Base-by-base conservation (phyloP, 1,284 basidiomycete species). In the Puccinia brachypodii region DNA sequence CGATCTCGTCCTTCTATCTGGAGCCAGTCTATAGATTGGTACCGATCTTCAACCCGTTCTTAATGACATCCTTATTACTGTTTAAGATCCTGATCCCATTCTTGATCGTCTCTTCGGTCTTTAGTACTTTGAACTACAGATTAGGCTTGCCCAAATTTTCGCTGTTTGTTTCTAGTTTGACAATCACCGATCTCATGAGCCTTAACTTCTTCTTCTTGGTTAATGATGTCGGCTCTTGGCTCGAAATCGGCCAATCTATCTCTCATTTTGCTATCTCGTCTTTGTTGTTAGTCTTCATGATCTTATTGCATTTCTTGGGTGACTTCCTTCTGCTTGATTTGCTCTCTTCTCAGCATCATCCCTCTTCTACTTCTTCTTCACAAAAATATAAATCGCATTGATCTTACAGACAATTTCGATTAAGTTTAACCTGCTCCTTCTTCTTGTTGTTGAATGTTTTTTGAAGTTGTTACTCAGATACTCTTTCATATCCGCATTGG, bases 21-120 rank as follows among this genome's bases (percentile, higher is more conserved):
- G 93, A 92, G 66, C 94, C 94, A 0, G 94, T 96, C 11, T 96
- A 94, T 85, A 91, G 94, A 3, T 89, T 96, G 16, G 92, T 95
- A 81, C 93, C 94, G 0, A 89, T 94, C 81, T 96, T 95, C 87
- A 92, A 90, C 83, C 94, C 94, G 0, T 95, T 95, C 87, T 89
- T 93, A 76, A 95, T 95, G 94, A 90, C 91, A 0, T 85, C 90
- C 1, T 88, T 93, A 16, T 86, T 82, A 31, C 88, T 94, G 66
- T 93, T 93, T 89, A 96, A 94, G 86, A 92, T 94, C 82, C 86
- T 96, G 7, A 90, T 91, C 0, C 93, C 94, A 62, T 94, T 93
- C 85, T 88, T 93, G 64, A 90, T 94, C 44, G 88, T 94, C 28
- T 91, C 93, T 0, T 89, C 90, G 6, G 88, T 88, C 16, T 92